phyloP scores from a whole-genome alignment of 805 yeast genomes.

The Monosporozyma unispora region DNA sequence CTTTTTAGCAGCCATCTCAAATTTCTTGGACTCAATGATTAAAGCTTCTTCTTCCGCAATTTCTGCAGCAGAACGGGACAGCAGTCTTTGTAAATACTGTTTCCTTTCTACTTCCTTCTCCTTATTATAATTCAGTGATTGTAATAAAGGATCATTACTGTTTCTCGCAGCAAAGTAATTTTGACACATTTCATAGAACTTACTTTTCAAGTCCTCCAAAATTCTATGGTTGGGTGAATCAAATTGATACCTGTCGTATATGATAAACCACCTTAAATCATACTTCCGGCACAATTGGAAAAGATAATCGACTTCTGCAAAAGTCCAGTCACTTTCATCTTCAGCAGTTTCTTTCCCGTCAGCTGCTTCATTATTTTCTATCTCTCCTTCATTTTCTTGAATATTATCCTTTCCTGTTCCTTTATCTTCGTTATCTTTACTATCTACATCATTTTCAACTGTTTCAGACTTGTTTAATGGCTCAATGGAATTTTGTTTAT shows the following conservation, averaged over 20 bases:
- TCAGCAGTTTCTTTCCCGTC: constrained; percentile 3
- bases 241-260: constrained; percentile 46
- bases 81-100: constrained; percentile 62
- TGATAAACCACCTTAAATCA: constrained; percentile 51
- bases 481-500: background rate
- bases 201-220: constrained; percentile 74
- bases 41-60: constrained; percentile 96
- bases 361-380: constrained; percentile 5
- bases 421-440: constrained; percentile 9
- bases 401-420: background rate
- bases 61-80: constrained; percentile 87
- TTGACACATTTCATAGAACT: constrained; percentile 64
- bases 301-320: constrained; percentile 68
- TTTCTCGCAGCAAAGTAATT: constrained; percentile 40
- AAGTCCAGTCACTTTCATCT: constrained; percentile 43
- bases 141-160: constrained; percentile 42
- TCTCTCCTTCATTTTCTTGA: constrained; percentile 9
- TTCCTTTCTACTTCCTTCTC: constrained; percentile 72
- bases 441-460: constrained; percentile 20
- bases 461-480: background rate
- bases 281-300: constrained; percentile 57
- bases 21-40: constrained; percentile 83
- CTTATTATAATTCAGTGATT: constrained; percentile 61
- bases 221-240: constrained; percentile 34
- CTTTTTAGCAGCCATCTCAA: constrained; percentile 86